Evolutionary conservation across 768 basidiomycete genomes (phyloP).

Genomic region (Amanita thiersii): DNA sequence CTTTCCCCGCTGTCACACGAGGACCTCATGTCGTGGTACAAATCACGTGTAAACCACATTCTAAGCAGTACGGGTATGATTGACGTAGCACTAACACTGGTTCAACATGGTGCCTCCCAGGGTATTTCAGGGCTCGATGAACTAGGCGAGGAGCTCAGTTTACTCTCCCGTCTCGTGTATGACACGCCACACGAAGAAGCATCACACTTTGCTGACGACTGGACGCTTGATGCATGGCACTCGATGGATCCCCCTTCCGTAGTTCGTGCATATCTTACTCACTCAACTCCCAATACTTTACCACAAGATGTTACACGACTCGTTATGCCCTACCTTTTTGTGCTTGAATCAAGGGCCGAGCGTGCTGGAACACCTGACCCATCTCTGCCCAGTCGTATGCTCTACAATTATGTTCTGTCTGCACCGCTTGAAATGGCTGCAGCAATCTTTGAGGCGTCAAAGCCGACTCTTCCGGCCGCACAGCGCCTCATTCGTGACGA

Average conservation of each 20-base stretch:
- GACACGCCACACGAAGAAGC: conserved; percentile 50
- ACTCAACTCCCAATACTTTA: conserved; percentile 61
- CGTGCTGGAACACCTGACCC: conserved; percentile 68
- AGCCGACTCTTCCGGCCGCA: conserved; percentile 67
- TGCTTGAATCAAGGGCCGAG: conserved; percentile 84
- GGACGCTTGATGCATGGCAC: conserved; percentile 73
- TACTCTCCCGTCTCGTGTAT: conserved; percentile 83
- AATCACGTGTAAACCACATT: conserved; percentile 48
- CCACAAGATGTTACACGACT: conserved; percentile 63
- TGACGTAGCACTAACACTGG: conserved; percentile 66
- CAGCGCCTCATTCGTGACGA: conserved; percentile 77
- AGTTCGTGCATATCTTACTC: conserved; percentile 66
- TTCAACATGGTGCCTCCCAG: conserved; percentile 82
- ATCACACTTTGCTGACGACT: conserved; percentile 38
- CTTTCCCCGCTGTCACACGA: conserved; percentile 31
- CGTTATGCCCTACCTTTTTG: conserved; percentile 89
- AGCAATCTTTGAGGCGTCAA: conserved; percentile 83
- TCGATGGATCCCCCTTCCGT: conserved; percentile 56
- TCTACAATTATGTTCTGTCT: conserved; percentile 66
- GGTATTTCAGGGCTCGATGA: conserved; percentile 74
- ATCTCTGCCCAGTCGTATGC: conserved; percentile 49
- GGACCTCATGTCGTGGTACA: conserved; percentile 73
- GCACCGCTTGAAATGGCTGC: conserved; percentile 62
- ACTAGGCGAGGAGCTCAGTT: conserved; percentile 85
- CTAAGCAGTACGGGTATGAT: conserved; percentile 66